phyloP scores from a whole-genome alignment of 2,329 filamentous ascomycete species.

The Epichloe uncinata region DNA sequence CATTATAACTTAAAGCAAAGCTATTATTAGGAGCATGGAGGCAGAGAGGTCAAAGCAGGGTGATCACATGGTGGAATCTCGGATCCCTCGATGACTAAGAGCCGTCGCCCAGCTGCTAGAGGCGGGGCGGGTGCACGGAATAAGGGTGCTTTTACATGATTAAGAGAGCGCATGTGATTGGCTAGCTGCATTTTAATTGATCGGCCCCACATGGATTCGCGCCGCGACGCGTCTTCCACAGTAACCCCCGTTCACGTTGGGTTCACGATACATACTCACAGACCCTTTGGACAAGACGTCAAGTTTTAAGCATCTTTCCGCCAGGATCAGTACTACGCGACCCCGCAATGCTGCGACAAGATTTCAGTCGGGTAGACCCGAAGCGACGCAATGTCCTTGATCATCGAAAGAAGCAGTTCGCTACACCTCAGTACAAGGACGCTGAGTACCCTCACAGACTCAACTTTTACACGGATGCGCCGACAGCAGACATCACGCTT shows the following conservation, averaged over 20 bases:
- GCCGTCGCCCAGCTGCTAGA: no score
- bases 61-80: no score
- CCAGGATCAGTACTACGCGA: neutral
- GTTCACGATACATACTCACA: neutral
- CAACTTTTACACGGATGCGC: slow-evolving; percentile 82
- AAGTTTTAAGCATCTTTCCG: neutral
- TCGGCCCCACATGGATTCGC: slow-evolving; percentile 13
- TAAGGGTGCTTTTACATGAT: no score
- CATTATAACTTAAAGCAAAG: no score
- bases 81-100: no score
- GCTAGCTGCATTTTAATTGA: slow-evolving; percentile 11
- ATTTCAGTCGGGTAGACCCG: slow-evolving; percentile 41
- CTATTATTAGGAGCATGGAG: no score
- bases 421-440: slow-evolving; percentile 60
- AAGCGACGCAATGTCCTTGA: slow-evolving; percentile 70
- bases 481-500: slow-evolving; percentile 85
- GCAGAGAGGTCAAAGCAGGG: no score
- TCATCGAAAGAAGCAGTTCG: slow-evolving; percentile 78
- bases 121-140: no score
- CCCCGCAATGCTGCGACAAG: slow-evolving; percentile 34
- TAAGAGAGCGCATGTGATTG: neutral
- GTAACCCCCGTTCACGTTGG: slow-evolving; percentile 1
- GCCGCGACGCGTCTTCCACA: slow-evolving; percentile 21
- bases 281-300: neutral
- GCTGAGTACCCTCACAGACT: slow-evolving; percentile 72